Evolutionary conservation across 2,329 filamentous ascomycete genomes (phyloP), one percentile per base, ranked within the genome.

Genomic region (Fusarium bactridioides): DNA sequence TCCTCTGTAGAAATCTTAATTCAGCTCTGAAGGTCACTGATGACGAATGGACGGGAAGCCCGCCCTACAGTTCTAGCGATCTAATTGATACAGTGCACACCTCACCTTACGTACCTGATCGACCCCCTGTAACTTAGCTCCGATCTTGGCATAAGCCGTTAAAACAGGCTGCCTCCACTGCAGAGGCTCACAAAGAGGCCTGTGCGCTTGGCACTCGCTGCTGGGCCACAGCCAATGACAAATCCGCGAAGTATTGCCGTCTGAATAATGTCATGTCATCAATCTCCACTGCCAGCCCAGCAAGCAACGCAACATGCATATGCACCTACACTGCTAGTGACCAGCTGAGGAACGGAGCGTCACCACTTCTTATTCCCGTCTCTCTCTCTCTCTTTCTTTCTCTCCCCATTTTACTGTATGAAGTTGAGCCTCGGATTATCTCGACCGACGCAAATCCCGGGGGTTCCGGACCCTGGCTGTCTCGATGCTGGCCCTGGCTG

Each of bases 271-370:
- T 19, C 38, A 43, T 35, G 13, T 33, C 31, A 45, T 44, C 50
- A 43, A 41, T 63, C 69, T 51, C 64, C 69, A 60, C 69, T 31
- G 19, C 41, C 16, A 10, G 31, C 27, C 27, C 33, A 29, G 23
- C 35, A 8, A n/a, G 35, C 33, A 38, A 27, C 33, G 9, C 31
- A 33, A 33, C 35, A 41, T n/a, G 37, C 37, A 53, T 33, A 35
- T 40, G 23, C 41, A 19, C 23, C 18, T 40, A 29, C 27, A 55
- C 12, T 55, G 37, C 21, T 55, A 54, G 27, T 15, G 25, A 58
- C 40, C 44, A 69, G 64, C 58, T 69, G 64, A 61, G 70, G 58
- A 65, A 64, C 64, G 50, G 44, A 65, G 59, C 53, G 55, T 56
- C 40, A 65, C 23, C 40, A 35, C 31, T n/a, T 19, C 18, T 19